Evolutionary conservation across 169 alveolate genomes (phyloP).

Genomic region (Plasmodium inui): DNA sequence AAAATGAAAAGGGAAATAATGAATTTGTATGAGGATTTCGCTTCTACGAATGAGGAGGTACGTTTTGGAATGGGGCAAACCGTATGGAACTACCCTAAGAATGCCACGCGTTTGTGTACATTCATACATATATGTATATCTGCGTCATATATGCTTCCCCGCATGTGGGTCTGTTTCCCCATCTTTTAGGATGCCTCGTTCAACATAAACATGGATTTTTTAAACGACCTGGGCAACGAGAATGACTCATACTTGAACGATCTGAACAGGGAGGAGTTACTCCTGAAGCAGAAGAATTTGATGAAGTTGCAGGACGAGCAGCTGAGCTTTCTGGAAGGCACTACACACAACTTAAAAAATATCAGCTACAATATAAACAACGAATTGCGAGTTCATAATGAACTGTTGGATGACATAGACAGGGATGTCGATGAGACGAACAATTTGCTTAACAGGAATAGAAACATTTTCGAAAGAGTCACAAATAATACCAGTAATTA

Average conservation of each 20-base stretch:
- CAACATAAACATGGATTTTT: slow-evolving; percentile 36
- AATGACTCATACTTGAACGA: slow-evolving; percentile 34
- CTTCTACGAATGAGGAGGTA: slow-evolving; percentile 52
- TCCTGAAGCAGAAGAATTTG: slow-evolving; percentile 76
- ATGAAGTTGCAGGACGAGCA: slow-evolving; percentile 85
- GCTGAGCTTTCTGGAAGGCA: slow-evolving; percentile 79
- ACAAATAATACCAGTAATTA: slow-evolving; percentile 80
- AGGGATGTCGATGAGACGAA: slow-evolving; percentile 80
- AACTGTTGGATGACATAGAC: slow-evolving; percentile 80
- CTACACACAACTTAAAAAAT: slow-evolving; percentile 82
- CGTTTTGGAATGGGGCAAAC: neutral
- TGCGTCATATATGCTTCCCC: neutral
- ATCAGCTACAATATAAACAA: slow-evolving; percentile 83
- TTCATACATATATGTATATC: neutral
- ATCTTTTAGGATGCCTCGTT: slow-evolving; percentile 36
- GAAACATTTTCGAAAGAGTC: slow-evolving; percentile 77
- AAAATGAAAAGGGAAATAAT: slow-evolving; percentile 49
- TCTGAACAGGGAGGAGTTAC: slow-evolving; percentile 37
- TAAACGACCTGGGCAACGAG: slow-evolving; percentile 49
- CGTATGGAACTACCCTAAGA: neutral
- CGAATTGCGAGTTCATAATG: slow-evolving; percentile 81
- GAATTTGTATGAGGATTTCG: slow-evolving; percentile 39
- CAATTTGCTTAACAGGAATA: slow-evolving; percentile 77
- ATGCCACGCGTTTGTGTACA: neutral
- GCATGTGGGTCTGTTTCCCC: neutral